phyloP scores from a whole-genome alignment of 192 early-diverging fungal species.

The Mortierella antarctica region DNA sequence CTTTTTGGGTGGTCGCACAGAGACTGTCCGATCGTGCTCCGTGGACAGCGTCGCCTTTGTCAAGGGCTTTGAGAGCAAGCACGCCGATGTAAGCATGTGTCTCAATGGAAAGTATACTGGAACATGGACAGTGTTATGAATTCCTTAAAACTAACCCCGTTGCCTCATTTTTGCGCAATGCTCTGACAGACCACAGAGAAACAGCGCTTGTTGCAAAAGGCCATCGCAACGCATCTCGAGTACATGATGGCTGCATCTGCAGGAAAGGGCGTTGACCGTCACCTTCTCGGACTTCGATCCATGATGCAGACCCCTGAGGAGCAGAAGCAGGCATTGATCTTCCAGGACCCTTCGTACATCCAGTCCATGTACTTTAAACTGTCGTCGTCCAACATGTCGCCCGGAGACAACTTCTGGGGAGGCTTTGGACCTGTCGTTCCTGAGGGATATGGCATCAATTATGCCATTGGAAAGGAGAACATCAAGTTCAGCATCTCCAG shows the following conservation, averaged over 20 bases:
- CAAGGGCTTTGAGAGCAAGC: conserved; percentile 77
- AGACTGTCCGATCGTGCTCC: conserved; percentile 88
- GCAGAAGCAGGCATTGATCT: conserved; percentile 71
- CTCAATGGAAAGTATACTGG: not conserved
- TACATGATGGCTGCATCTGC: conserved; percentile 81
- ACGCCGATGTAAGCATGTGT: conserved; percentile 53
- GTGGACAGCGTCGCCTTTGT: conserved; percentile 82
- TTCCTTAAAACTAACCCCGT: not conserved
- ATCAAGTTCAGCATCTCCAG: conserved; percentile 80
- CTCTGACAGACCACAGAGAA: conserved; percentile 53
- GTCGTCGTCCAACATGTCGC: conserved; percentile 85
- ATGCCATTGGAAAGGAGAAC: conserved; percentile 71
- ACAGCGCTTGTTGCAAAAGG: conserved; percentile 67
- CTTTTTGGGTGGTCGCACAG: conserved; percentile 90
- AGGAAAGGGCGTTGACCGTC: conserved; percentile 90
- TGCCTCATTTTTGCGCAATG: not conserved
- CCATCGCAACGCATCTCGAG: conserved; percentile 73
- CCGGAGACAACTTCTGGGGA: conserved; percentile 75
- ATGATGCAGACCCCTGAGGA: conserved; percentile 75
- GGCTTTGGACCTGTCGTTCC: conserved; percentile 89
- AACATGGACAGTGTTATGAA: not conserved
- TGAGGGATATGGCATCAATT: conserved; percentile 91
- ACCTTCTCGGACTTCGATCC: conserved; percentile 84
- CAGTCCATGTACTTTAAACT: conserved; percentile 83
- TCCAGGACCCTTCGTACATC: conserved; percentile 84